Percentiles rank a stretch among this genome's conserved stretches.
These are phyloP conservation scores for Bruguiera gymnorhiza DNA, from an alignment of 345 rosid species.

Conservation along the genomic window DNA sequence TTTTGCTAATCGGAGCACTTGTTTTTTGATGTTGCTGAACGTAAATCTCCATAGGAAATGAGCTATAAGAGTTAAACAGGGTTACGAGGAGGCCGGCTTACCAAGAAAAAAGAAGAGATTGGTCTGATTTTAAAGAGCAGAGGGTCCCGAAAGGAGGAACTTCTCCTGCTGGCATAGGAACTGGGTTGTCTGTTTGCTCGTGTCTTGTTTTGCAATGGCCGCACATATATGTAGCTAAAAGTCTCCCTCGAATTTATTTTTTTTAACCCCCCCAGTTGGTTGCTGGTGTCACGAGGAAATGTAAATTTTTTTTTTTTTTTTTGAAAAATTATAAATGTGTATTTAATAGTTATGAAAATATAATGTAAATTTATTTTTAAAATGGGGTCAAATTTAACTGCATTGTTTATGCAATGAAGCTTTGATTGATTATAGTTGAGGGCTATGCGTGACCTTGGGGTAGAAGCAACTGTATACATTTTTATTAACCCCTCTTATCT, in stretches of 20 bases:
- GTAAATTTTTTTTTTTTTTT: not conserved
- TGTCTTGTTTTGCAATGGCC: constrained; percentile 11
- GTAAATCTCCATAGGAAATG: constrained; percentile 40
- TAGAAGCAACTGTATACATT: too few species aligned
- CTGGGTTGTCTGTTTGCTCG: constrained; percentile 8
- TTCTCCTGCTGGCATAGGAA: not conserved
- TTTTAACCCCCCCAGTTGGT: constrained; percentile 8
- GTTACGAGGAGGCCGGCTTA: not conserved
- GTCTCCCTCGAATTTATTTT: constrained; percentile 15
- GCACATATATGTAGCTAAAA: constrained; percentile 16
- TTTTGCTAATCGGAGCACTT: constrained; percentile 20
- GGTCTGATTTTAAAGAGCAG: constrained; percentile 1
- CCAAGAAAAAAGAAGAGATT: not conserved
- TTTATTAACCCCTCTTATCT: not conserved
- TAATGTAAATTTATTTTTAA: too few species aligned
- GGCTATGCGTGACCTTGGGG: too few species aligned
- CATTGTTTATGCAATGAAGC: too few species aligned
- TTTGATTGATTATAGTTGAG: too few species aligned
- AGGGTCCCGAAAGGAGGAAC: not conserved
- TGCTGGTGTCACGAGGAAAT: constrained; percentile 12
- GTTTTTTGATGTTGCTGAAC: constrained; percentile 32
- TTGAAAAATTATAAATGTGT: too few species aligned
- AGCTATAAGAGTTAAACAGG: not conserved
- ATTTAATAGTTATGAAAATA: too few species aligned
- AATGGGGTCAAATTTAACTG: too few species aligned